Conservation (phyloP, 352 stramenopile species). For the Pythium oligandrum region DNA sequence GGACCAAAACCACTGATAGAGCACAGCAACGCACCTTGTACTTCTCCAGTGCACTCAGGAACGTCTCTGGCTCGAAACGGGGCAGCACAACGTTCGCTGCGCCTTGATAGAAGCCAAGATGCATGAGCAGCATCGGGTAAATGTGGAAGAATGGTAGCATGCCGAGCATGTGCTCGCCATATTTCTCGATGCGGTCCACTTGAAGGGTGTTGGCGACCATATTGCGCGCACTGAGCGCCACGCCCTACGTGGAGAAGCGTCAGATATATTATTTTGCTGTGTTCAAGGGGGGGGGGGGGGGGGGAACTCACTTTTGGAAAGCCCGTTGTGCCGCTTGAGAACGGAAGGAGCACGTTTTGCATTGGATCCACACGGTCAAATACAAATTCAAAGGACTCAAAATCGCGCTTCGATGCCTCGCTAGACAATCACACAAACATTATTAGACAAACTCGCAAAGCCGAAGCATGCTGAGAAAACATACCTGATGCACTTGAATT, state of each 20-base stretch:
- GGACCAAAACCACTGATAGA: no score
- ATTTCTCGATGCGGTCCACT: constrained; percentile 55
- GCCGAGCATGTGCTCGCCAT: constrained; percentile 37
- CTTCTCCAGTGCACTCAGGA: constrained; percentile 31
- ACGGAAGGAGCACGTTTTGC: constrained; percentile 68
- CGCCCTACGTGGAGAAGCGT: constrained; percentile 7
- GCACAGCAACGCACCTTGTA: no score
- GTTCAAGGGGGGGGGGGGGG: no score
- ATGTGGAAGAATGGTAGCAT: constrained; percentile 95
- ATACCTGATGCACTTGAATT: constrained; percentile 49
- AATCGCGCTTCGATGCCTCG: constrained; percentile 29
- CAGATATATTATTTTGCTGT: no score
- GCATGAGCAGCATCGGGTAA: constrained; percentile 82
- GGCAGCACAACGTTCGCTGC: constrained; percentile 83
- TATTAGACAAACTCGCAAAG: constrained; percentile 11
- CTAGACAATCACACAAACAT: constrained; percentile 16
- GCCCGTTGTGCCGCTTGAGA: constrained; percentile 93
- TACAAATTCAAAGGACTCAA: constrained; percentile 42
- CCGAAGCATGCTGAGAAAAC: constrained; percentile 23
- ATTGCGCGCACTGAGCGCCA: constrained; percentile 88
- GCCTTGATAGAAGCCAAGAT: constrained; percentile 80
- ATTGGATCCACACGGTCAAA: constrained; percentile 57
- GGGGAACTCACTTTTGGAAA: constrained; percentile 62
- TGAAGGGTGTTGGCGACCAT: constrained; percentile 89
- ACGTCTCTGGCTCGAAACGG: constrained; percentile 86